Percentiles rank a stretch among this genome's conserved stretches.
These are phyloP conservation scores for Verticillium isaacii DNA, from an alignment of 2,329 filamentous ascomycete species.

Conservation along the genomic window DNA sequence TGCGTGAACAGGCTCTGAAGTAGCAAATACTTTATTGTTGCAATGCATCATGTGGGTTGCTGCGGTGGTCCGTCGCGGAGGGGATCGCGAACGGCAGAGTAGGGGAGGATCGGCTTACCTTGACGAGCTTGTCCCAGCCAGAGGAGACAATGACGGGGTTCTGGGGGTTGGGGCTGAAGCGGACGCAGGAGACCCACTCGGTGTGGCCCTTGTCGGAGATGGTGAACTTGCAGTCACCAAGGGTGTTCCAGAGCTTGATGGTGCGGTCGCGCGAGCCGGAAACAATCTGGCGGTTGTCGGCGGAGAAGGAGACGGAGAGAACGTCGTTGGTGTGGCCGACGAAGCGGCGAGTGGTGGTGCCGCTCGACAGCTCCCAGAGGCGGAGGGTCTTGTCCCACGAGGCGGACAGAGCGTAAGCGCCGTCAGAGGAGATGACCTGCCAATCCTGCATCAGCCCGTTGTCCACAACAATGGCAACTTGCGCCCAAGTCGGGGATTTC, in stretches of 20 bases:
- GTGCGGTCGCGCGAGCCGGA: slow-evolving; percentile 96
- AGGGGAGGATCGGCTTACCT: slow-evolving; percentile 62
- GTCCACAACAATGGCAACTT: slow-evolving; percentile 3
- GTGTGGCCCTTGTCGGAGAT: slow-evolving; percentile 99
- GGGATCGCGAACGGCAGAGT: slow-evolving; percentile 3
- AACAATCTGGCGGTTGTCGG: slow-evolving; percentile 99
- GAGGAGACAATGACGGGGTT: slow-evolving; percentile 99
- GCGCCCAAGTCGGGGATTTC: neutral
- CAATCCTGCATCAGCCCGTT: slow-evolving; percentile 30
- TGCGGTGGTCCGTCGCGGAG: neutral
- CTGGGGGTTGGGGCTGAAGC: slow-evolving; percentile 99
- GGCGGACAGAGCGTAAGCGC: slow-evolving; percentile 96
- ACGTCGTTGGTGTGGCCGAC: slow-evolving; percentile 99
- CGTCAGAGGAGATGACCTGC: slow-evolving; percentile 98
- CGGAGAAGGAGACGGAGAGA: slow-evolving; percentile 99
- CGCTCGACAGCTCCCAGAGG: slow-evolving; percentile 97
- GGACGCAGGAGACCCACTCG: slow-evolving; percentile 99
- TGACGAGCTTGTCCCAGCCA: slow-evolving; percentile 99
- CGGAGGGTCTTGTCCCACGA: slow-evolving; percentile 99
- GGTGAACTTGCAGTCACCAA: slow-evolving; percentile 99
- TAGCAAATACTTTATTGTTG: slow-evolving; percentile 98
- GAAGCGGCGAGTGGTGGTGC: slow-evolving; percentile 95
- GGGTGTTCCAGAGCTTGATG: slow-evolving; percentile 99
- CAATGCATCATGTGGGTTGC: slow-evolving; percentile 76
- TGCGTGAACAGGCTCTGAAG: slow-evolving; percentile 84